These are phyloP conservation scores for Zygosaccharomyces rouxii DNA, from an alignment of 805 yeast species.

Conservation along the genomic window DNA sequence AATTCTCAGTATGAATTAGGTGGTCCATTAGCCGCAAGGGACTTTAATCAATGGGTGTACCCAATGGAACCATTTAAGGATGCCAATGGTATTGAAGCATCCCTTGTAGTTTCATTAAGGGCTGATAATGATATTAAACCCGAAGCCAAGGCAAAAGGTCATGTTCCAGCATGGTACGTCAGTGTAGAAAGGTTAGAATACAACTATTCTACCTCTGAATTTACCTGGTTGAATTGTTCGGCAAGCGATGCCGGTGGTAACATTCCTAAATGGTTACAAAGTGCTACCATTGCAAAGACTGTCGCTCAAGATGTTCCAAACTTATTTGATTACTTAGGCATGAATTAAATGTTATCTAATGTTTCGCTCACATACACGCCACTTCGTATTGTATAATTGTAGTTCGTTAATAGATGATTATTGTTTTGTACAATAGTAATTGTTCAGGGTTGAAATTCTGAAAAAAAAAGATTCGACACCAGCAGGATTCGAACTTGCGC, in stretches of 20 bases:
- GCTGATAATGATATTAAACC: conserved; percentile 25
- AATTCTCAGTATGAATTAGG: conserved; percentile 38
- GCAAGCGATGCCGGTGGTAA: conserved; percentile 40
- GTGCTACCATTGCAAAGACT: conserved; percentile 38
- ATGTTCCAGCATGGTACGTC: conserved; percentile 35
- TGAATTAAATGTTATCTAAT: neutral
- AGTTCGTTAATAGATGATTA: neutral
- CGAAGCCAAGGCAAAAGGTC: conserved; percentile 15
- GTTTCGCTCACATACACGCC: neutral
- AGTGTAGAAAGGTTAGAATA: conserved; percentile 36
- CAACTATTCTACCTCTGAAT: conserved; percentile 14
- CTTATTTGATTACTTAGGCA: conserved; percentile 22
- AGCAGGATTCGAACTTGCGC: conserved; percentile 80
- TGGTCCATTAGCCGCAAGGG: conserved; percentile 36
- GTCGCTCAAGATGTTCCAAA: conserved; percentile 40
- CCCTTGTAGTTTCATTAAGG: conserved; percentile 36
- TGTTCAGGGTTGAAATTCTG: too few species aligned
- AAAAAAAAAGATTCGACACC: conserved; percentile 50
- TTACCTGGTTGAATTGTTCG: conserved; percentile 40
- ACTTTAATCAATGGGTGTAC: conserved; percentile 38
- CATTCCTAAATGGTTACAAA: conserved; percentile 40
- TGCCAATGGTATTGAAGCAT: conserved; percentile 21
- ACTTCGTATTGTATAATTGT: neutral
- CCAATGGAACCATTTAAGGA: conserved; percentile 25
- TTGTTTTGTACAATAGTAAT: too few species aligned